A percentile compares a stretch with the other conserved stretches of the same genome.
phyloP scores from a whole-genome alignment of 2,329 filamentous ascomycete species.

The Epichloe sibirici region DNA sequence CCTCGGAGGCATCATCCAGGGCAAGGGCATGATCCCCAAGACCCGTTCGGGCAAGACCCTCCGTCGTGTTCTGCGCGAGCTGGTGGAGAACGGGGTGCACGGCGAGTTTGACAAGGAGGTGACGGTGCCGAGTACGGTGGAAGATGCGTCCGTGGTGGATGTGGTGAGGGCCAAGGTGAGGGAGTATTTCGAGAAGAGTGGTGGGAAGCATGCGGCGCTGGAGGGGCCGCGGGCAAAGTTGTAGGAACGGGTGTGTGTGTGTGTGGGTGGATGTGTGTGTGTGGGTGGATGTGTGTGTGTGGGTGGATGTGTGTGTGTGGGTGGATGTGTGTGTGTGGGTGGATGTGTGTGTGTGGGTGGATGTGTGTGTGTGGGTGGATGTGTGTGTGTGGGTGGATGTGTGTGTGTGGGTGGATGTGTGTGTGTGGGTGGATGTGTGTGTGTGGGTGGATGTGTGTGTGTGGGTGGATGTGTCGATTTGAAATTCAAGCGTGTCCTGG shows the following conservation, averaged over 20 bases:
- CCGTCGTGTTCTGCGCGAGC: slow-evolving; percentile 65
- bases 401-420: too few relatives aligned
- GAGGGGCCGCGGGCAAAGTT: slow-evolving; percentile 45
- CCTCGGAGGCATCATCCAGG: slow-evolving; percentile 75
- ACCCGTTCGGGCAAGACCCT: slow-evolving; percentile 88
- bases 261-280: too few relatives aligned
- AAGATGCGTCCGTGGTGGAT: slow-evolving; percentile 64
- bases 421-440: too few relatives aligned
- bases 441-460: too few relatives aligned
- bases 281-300: too few relatives aligned
- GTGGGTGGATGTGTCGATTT: too few relatives aligned
- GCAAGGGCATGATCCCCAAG: slow-evolving; percentile 79
- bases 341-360: too few relatives aligned
- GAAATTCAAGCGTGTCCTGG: too few relatives aligned
- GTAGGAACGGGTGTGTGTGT: slow-evolving; percentile 14
- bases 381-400: too few relatives aligned
- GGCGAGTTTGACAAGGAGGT: slow-evolving; percentile 63
- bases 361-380: too few relatives aligned
- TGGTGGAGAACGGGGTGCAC: slow-evolving; percentile 70
- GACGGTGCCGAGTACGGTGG: slow-evolving; percentile 70
- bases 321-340: too few relatives aligned
- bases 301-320: too few relatives aligned
- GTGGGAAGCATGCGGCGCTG: slow-evolving; percentile 28
- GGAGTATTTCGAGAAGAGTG: slow-evolving; percentile 58
- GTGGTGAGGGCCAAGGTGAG: slow-evolving; percentile 58